Evolutionary conservation across 2,329 filamentous ascomycete genomes (phyloP).

Genomic region (Trichoderma sp.): DNA sequence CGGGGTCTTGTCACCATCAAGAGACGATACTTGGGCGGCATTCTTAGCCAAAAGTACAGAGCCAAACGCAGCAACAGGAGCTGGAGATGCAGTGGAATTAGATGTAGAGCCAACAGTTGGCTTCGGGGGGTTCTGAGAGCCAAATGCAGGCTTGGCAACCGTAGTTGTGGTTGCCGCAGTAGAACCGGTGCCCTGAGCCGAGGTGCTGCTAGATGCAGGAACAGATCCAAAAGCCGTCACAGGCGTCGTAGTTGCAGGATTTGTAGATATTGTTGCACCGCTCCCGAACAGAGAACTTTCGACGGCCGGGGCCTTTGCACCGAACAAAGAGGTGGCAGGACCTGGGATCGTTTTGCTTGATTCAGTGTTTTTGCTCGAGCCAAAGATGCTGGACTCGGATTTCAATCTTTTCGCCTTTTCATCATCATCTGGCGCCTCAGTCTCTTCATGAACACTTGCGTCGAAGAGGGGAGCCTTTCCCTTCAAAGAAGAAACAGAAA

Average conservation of each 20-base stretch:
- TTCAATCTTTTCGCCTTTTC: neutral
- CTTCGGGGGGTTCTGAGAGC: neutral
- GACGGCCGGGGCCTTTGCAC: neutral
- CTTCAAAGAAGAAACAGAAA: neutral
- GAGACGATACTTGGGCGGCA: neutral
- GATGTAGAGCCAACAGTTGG: neutral
- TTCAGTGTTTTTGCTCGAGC: neutral
- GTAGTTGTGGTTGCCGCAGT: neutral
- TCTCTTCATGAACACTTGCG: neutral
- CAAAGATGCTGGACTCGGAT: neutral
- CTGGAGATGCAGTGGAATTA: neutral
- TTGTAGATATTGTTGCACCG: neutral
- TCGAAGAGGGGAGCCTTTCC: neutral
- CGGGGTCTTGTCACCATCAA: neutral
- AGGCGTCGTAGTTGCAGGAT: neutral
- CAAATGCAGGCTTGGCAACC: neutral
- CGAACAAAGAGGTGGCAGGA: neutral
- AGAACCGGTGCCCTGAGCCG: neutral
- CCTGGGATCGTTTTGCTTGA: neutral
- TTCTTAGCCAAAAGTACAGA: neutral
- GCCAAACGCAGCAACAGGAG: neutral
- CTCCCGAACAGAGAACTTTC: neutral
- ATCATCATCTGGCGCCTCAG: neutral
- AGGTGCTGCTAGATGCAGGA: neutral
- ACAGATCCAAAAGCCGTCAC: neutral